Evolutionary conservation across 1,139 yeast genomes (phyloP), one percentile per base, ranked within the genome.

Genomic region (Candida mesenterica): DNA sequence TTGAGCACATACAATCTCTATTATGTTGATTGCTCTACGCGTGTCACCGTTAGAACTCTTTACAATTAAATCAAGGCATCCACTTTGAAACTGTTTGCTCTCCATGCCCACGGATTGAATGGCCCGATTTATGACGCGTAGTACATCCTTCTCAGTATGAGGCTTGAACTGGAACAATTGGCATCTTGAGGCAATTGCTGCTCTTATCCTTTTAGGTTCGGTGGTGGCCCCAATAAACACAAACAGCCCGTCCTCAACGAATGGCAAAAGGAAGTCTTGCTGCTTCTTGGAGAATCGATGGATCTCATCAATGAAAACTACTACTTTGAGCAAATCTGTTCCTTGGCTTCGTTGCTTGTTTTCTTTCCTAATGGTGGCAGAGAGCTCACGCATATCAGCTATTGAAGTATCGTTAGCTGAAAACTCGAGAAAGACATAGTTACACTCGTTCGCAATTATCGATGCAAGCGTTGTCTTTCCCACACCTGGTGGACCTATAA

Each of bases 151-250:
- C 2, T 31, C 24, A 1, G 40, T 30, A 16, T 68, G 48, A 2
- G 46, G 40, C 5, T 42, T 27, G 18, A 70, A 47, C 30, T 57
- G 51, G 45, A 64, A 67, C 12, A 62, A 35, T 36, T 67, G 75
- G 42, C 75, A 69, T 32, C 76, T 44, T 0, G 74, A 68, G 15
- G 63, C 38, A 4, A 70, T 59, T 4, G 75, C 75, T 13, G 53
- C 48, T 15, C 72, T 53, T 8, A 70, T 50, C 26, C 72, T 47
- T 19, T 48, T 42, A 4, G 44, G 50, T 3, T 71, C 68, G 0
- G 73, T 65, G 4, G 76, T 69, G n/a, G 75, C 75, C 2, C 75
- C 75, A 15, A 70, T 60, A 37, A 70, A 67, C 4, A 61, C 64
- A 43, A 69, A 65, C 22, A 49, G 47, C 1, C 75, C 75, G 8